These are phyloP conservation scores for Sextonia rubra DNA, from an alignment of 164 flowering plant species.

Conservation along the genomic window DNA sequence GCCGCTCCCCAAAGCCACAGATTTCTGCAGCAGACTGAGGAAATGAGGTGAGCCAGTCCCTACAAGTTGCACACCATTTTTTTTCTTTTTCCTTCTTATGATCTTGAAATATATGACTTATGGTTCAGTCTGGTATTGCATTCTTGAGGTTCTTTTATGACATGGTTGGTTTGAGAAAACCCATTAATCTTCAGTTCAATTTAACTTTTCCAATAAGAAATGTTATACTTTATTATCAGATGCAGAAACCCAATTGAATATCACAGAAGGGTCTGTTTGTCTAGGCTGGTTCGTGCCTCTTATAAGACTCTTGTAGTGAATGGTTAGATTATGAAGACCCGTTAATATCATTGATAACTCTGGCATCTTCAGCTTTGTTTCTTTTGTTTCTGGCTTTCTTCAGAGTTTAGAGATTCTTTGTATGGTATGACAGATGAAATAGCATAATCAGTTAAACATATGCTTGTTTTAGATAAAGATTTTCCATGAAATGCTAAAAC, in stretches of 20 bases:
- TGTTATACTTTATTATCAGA: not conserved
- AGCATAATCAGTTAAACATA: not conserved
- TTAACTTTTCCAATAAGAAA: too few species aligned
- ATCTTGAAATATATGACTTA: too few species aligned
- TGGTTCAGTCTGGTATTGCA: not conserved
- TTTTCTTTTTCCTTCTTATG: not conserved
- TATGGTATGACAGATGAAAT: not conserved
- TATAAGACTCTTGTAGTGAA: not conserved
- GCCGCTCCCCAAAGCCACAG: not conserved
- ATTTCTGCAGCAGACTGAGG: constrained; percentile 2
- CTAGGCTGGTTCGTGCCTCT: too few species aligned
- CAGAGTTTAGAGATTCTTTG: not conserved
- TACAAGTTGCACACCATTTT: not conserved
- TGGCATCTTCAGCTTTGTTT: not conserved
- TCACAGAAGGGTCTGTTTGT: not conserved
- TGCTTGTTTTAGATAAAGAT: too few species aligned
- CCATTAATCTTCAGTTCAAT: not conserved
- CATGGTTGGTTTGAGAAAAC: not conserved
- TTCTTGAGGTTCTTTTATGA: not conserved
- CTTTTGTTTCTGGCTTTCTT: not conserved
- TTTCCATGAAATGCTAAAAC: too few species aligned
- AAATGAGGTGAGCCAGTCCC: constrained; percentile 3
- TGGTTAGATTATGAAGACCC: not conserved
- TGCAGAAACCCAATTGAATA: not conserved
- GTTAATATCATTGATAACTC: not conserved